Evolutionary conservation across 371 early-diverging fungal species (phyloP).

Genomic region (Rhizomucor miehei): DNA sequence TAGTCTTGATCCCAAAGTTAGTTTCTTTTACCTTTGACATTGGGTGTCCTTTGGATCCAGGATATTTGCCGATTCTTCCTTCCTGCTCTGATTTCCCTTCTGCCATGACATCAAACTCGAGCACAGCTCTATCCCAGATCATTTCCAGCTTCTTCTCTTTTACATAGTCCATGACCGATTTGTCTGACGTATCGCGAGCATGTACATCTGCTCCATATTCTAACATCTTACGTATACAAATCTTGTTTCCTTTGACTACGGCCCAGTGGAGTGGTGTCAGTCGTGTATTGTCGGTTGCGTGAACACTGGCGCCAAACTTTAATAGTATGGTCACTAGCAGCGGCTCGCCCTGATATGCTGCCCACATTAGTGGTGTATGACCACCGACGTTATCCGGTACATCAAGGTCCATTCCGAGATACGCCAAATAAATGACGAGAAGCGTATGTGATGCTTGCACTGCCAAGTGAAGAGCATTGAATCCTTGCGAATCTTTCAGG

Average conservation of each 20-base stretch:
- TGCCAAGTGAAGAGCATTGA: constrained; percentile 87
- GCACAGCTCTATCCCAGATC: constrained; percentile 44
- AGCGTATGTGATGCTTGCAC: constrained; percentile 84
- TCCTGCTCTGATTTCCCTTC: constrained; percentile 31
- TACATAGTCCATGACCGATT: constrained; percentile 51
- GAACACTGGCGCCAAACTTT: constrained; percentile 64
- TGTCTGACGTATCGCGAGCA: constrained; percentile 36
- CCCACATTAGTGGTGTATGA: constrained; percentile 94
- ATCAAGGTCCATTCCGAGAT: constrained; percentile 73
- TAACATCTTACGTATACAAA: constrained; percentile 48
- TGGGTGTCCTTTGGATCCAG: constrained; percentile 31
- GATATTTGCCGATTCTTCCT: constrained; percentile 27
- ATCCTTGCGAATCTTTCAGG: constrained; percentile 81
- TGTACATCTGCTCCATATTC: constrained; percentile 54
- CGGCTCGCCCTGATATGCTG: constrained; percentile 83
- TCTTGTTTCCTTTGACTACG: constrained; percentile 47
- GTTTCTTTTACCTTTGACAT: constrained; percentile 39
- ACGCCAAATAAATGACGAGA: constrained; percentile 69
- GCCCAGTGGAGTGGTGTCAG: constrained; percentile 86
- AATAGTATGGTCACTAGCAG: constrained; percentile 68
- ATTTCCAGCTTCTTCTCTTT: constrained; percentile 35
- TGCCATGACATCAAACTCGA: constrained; percentile 45
- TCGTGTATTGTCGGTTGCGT: constrained; percentile 67
- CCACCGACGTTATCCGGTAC: constrained; percentile 66
- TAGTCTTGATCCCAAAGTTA: too few relatives aligned